phyloP scores from a whole-genome alignment of 192 early-diverging fungal genomes.

The Jimgerdemannia flammicorona region DNA sequence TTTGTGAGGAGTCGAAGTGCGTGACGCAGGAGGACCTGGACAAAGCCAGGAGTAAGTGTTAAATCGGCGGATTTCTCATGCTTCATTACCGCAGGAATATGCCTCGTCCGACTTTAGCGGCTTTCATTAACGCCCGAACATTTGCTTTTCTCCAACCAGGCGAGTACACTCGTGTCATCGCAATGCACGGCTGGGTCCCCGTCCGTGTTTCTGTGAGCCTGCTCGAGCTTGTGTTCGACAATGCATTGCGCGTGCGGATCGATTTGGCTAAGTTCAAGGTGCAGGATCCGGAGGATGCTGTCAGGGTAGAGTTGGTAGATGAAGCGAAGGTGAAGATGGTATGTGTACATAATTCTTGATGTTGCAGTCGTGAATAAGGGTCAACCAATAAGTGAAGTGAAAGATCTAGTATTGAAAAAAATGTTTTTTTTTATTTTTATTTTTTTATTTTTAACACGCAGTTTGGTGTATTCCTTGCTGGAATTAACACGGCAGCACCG shows the following conservation, averaged over 20 bases:
- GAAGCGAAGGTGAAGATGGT: neutral
- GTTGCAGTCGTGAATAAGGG: too few species aligned
- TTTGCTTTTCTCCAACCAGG: neutral
- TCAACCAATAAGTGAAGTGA: too few species aligned
- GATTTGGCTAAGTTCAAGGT: slow-evolving; percentile 6
- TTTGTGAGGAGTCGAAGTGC: slow-evolving; percentile 7
- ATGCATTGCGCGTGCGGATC: slow-evolving; percentile 5
- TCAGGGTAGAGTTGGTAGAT: neutral
- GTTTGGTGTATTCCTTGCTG: neutral
- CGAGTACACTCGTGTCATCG: neutral
- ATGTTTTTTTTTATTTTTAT: neutral
- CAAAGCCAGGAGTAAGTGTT: neutral
- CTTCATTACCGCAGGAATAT: too few species aligned
- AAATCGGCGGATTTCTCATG: too few species aligned
- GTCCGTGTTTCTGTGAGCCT: neutral
- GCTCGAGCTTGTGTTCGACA: slow-evolving; percentile 6
- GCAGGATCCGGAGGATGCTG: neutral
- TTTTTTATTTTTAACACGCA: neutral
- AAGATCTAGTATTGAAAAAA: too few species aligned
- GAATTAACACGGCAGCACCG: neutral
- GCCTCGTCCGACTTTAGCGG: too few species aligned
- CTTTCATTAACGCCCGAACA: too few species aligned
- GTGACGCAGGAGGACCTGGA: slow-evolving; percentile 11
- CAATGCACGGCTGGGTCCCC: slow-evolving; percentile 10
- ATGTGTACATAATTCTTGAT: neutral